phyloP scores from a whole-genome alignment of 2,329 filamentous ascomycete genomes.

The Dothideomycetidae sp. region DNA sequence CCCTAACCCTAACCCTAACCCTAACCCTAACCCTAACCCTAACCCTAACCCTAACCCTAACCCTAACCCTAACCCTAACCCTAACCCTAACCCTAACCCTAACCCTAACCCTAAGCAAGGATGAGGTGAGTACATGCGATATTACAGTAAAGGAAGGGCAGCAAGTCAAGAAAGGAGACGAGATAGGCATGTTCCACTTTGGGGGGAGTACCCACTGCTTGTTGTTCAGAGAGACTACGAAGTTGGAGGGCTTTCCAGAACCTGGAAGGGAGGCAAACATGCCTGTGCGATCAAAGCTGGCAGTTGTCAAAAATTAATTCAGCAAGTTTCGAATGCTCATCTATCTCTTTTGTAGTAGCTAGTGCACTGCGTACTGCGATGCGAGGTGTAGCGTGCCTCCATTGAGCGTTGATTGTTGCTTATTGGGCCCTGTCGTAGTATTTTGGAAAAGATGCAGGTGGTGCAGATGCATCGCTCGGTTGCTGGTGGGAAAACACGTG shows the following conservation, averaged over 20 bases:
- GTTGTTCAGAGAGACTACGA: constrained; percentile 40
- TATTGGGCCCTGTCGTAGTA: no score
- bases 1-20: no score
- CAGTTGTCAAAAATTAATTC: not conserved
- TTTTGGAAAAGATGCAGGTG: no score
- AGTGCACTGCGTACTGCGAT: no score
- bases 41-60: constrained; percentile 11
- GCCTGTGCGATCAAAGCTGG: not conserved
- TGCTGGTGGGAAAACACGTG: no score
- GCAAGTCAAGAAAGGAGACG: constrained; percentile 51
- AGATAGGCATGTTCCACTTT: constrained; percentile 68
- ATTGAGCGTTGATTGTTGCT: no score
- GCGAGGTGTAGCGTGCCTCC: no score
- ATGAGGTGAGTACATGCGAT: constrained; percentile 58
- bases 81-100: constrained; percentile 11
- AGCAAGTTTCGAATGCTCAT: no score
- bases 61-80: constrained; percentile 11
- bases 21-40: constrained; percentile 11
- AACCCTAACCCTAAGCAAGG: no score
- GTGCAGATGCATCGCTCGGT: no score
- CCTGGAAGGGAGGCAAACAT: not conserved
- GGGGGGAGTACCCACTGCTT: constrained; percentile 59
- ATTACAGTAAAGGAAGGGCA: constrained; percentile 54
- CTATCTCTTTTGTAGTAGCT: no score
- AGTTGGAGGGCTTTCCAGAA: not conserved